Percentiles rank a stretch among this genome's conserved stretches.
phyloP scores from a whole-genome alignment of 2,329 filamentous ascomycete genomes.

The Exophiala oligosperma region DNA sequence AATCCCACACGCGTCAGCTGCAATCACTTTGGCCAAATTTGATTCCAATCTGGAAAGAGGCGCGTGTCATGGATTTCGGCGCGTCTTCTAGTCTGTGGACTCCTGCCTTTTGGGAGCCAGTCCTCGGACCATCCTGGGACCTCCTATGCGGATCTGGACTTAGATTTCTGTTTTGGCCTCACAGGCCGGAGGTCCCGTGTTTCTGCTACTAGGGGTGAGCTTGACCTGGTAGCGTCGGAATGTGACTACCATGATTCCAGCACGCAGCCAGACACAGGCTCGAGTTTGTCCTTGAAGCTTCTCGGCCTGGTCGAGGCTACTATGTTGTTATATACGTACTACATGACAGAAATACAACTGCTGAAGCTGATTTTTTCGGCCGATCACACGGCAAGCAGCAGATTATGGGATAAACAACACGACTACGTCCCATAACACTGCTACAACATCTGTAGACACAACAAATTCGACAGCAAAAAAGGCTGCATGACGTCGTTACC shows the following conservation, averaged over 20 bases:
- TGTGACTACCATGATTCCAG: neutral
- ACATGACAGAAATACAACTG: neutral
- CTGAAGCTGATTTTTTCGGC: neutral
- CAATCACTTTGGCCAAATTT: slow-evolving; percentile 5
- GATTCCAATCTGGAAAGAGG: neutral
- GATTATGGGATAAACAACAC: neutral
- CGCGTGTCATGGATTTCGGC: slow-evolving; percentile 1
- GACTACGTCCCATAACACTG: neutral
- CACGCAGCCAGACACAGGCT: neutral
- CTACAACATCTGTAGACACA: too few relatives aligned
- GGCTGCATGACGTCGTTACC: neutral
- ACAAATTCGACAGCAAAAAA: neutral
- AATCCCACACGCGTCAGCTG: neutral
- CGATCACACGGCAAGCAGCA: neutral
- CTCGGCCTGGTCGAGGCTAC: neutral
- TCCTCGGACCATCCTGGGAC: neutral
- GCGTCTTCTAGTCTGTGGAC: neutral
- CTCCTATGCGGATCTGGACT: neutral
- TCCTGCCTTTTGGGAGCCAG: neutral
- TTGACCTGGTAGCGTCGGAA: too few relatives aligned
- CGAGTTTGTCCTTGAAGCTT: neutral
- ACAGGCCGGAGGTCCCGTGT: neutral
- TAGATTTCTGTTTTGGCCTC: neutral
- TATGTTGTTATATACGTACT: neutral
- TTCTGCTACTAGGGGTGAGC: neutral